A percentile compares a stretch with the other conserved stretches of the same genome.
phyloP scores from a whole-genome alignment of 2,329 filamentous ascomycete genomes.

The Pseudodiploospora longispora region DNA sequence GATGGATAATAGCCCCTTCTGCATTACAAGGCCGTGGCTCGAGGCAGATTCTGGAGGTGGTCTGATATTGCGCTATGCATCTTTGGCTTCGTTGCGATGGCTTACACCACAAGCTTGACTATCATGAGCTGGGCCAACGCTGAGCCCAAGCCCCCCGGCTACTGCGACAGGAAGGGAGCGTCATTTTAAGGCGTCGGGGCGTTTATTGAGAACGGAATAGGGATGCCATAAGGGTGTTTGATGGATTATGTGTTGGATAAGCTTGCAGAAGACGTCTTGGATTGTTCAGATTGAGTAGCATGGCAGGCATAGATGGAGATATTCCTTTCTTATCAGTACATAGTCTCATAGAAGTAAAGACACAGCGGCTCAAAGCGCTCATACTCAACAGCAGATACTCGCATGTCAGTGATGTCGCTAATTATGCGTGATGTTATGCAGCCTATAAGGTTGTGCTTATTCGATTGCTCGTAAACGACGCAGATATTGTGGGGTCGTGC shows the following conservation, averaged over 20 bases:
- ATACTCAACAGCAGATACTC: no score
- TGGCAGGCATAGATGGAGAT: slow-evolving; percentile 4
- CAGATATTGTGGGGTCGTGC: slow-evolving; percentile 4
- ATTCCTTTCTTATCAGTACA: background rate
- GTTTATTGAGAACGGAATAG: slow-evolving; percentile 4
- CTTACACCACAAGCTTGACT: slow-evolving; percentile 83
- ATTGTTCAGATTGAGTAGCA: slow-evolving; percentile 11
- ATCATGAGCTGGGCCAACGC: slow-evolving; percentile 75
- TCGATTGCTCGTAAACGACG: no score
- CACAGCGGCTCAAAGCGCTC: background rate
- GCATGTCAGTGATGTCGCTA: no score
- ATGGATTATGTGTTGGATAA: slow-evolving; percentile 2
- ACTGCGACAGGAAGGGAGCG: slow-evolving; percentile 39
- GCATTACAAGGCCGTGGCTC: slow-evolving; percentile 75
- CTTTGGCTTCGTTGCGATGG: slow-evolving; percentile 81
- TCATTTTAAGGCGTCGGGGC: slow-evolving; percentile 8
- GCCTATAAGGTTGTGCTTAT: no score
- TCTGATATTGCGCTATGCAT: slow-evolving; percentile 70
- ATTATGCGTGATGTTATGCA: no score
- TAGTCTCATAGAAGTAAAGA: slow-evolving; percentile 3
- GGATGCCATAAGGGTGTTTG: background rate
- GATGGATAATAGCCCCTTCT: slow-evolving; percentile 62
- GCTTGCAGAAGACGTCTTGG: background rate
- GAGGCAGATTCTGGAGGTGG: slow-evolving; percentile 55
- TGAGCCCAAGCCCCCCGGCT: slow-evolving; percentile 39